Evolutionary conservation across 805 yeast species (phyloP).

Genomic region (Ogataea corticis): DNA sequence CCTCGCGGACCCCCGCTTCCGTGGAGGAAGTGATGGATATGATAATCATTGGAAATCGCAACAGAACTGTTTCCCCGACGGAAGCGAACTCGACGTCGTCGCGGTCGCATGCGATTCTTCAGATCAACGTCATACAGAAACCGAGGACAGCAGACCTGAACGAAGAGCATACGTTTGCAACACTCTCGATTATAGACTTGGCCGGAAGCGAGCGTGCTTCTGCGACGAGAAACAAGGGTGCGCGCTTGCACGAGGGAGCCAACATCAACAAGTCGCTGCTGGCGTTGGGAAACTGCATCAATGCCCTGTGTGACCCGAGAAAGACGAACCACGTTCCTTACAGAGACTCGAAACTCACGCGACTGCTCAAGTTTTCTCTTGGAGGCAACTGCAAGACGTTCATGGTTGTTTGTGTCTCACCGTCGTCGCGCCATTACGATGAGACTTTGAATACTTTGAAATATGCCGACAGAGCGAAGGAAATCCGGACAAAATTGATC

Average conservation of each 20-base stretch:
- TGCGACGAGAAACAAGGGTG: conserved; percentile 82
- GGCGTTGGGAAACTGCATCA: conserved; percentile 92
- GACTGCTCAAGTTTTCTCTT: conserved; percentile 81
- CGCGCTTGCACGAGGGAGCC: conserved; percentile 85
- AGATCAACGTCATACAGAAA: conserved; percentile 64
- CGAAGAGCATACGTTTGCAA: conserved; percentile 73
- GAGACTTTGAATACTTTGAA: conserved; percentile 89
- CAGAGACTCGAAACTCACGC: conserved; percentile 85
- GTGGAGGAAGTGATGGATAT: conserved; percentile 80
- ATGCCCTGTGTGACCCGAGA: conserved; percentile 79
- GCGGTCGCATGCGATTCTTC: conserved; percentile 91
- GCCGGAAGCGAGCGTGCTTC: conserved; percentile 97
- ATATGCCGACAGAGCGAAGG: conserved; percentile 90
- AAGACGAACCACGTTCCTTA: conserved; percentile 79
- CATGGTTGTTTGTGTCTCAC: conserved; percentile 94
- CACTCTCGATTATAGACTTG: conserved; percentile 82
- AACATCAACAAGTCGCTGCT: conserved; percentile 85
- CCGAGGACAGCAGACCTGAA: conserved; percentile 60
- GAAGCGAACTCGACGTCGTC: conserved; percentile 90
- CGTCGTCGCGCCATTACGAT: conserved; percentile 84
- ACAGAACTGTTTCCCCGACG: conserved; percentile 83
- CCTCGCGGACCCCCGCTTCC: conserved; percentile 57
- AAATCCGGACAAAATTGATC: conserved; percentile 76
- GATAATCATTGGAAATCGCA: conserved; percentile 67
- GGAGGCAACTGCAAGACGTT: conserved; percentile 96